Evolutionary conservation across 2,329 filamentous ascomycete species (phyloP), one percentile per base, ranked within the genome.

Genomic region (Fusarium mangiferae): DNA sequence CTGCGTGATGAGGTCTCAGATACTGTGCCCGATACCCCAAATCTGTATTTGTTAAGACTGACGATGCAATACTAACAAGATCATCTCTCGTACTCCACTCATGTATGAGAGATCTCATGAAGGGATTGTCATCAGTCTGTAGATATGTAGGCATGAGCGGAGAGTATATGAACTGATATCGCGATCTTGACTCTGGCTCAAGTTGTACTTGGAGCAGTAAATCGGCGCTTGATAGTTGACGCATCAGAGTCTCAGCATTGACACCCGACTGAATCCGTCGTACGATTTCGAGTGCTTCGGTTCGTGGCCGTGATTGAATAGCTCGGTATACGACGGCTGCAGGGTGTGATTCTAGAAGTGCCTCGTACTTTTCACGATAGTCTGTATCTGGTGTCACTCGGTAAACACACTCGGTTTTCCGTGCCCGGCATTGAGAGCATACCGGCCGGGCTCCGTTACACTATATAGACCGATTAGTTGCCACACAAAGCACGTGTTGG

Each of bases 1-100:
- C 69, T 7, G 67, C 68, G 7, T 71, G 67, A 5, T 62, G 54
- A 12, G 69, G 69, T 11, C 49, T 67, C n/a, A 72, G 10, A 20
- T 72, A 72, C 15, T 62, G 57, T 7, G 56, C 56, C 18, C 26
- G 30, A 2, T 30, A 22, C 33, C 52, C 48, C 5, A 49, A 9
- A 20, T 65, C 60, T 8, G 14, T 9, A 0, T 51, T 51, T 0
- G 39, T 18, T 5, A 28, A 5, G 4, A 0, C 15, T 3, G 35
- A 51, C 1, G 33, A 17, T 4, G 45, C 35, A 11, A 68, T 57
- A 7, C 26, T n/a, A 2, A 24, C 48, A 12, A n/a, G 12, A 26
- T 71, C 67, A 18, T 65, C 49, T 20, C 18, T 58, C 2, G 46
- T 28, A 2, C 52, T 57, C 55, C 56, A 66, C 12, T 72, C 67